Evolutionary conservation across 2,329 filamentous ascomycete genomes (phyloP), one percentile per base, ranked within the genome.

Genomic region (Venturia oleaginea): DNA sequence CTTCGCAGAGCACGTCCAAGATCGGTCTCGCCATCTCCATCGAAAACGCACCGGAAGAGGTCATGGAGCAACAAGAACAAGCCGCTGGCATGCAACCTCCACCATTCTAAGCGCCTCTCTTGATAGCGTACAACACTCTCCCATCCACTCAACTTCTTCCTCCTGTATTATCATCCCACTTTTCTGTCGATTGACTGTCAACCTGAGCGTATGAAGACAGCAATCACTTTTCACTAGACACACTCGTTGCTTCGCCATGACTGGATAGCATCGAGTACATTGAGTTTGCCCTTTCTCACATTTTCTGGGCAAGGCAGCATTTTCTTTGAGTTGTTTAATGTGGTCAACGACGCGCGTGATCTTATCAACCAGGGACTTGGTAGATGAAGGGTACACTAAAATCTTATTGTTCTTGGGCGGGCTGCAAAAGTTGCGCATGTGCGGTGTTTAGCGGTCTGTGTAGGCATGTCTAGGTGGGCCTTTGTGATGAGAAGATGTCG

Each of bases 21-120:
- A 85, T 97, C 71, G 94, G 94, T 70, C 84, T 99, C 68, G 92
- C 91, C 67, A 91, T 99, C 71, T 96, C 92, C 55, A 76, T 77
- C 70, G 75, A 77, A 68, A 73, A 74, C 48, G 73, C 74, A 40
- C 73, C 75, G 66, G 72, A 75, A 68, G 75, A 75, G 62, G 73
- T 76, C 62, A 76, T 77, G 73, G 73, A 74, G 68, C 73, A 75
- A 66, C 73, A 76, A 71, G 74, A 77, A 67, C 67, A 68, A 27
- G 71, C 69, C 54, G 69, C 67, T 55, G 61, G 48, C 61, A 69
- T 70, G 24, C 70, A 71, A 38, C 69, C 75, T 30, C 76, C 76
- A 63, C 75, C 75, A n/a, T 77, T 77, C 67, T 77, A 76, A 71
- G 30, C 64, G 24, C 17, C 24, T 22, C 22, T 57, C 27, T 19